A percentile compares a stretch with the other conserved stretches of the same genome.
These are phyloP conservation scores for Ensete ventricosum DNA, from an alignment of 176 grass and related monocot species.

Conservation along the genomic window DNA sequence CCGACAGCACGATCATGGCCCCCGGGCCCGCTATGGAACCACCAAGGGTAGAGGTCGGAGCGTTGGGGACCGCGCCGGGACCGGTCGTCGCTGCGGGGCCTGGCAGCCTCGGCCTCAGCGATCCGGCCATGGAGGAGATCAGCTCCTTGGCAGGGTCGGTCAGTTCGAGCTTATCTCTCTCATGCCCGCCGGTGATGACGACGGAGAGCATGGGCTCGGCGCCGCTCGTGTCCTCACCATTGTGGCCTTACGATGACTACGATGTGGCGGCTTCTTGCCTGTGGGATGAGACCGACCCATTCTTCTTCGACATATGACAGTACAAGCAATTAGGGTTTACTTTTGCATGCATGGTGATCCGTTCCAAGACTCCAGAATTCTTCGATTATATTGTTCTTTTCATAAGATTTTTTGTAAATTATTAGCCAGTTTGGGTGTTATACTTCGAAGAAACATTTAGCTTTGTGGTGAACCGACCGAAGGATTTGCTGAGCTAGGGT, in stretches of 20 bases:
- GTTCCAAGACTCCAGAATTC: neutral
- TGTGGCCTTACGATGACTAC: slow-evolving; percentile 55
- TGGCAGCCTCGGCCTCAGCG: neutral
- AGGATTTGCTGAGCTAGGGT: too few species aligned
- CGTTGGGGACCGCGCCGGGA: neutral
- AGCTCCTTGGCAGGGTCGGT: slow-evolving; percentile 14
- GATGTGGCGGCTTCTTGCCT: slow-evolving; percentile 35
- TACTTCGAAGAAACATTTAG: too few species aligned
- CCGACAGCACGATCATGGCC: neutral
- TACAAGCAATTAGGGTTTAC: neutral
- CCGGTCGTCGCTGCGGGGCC: neutral
- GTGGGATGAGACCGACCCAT: slow-evolving; percentile 70
- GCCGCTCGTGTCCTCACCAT: slow-evolving; percentile 17
- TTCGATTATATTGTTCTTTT: neutral
- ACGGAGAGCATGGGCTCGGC: neutral
- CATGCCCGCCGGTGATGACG: neutral
- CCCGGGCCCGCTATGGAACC: neutral
- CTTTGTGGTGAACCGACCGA: slow-evolving; percentile 7
- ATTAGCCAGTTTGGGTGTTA: too few species aligned
- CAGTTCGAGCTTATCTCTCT: slow-evolving; percentile 12
- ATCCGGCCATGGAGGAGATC: slow-evolving; percentile 23
- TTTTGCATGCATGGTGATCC: neutral
- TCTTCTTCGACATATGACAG: slow-evolving; percentile 54
- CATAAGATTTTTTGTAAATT: neutral
- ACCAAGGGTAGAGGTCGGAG: neutral